These are phyloP conservation scores for Curvularia sp. DNA, from an alignment of 2,329 filamentous ascomycete species.

Conservation along the genomic window DNA sequence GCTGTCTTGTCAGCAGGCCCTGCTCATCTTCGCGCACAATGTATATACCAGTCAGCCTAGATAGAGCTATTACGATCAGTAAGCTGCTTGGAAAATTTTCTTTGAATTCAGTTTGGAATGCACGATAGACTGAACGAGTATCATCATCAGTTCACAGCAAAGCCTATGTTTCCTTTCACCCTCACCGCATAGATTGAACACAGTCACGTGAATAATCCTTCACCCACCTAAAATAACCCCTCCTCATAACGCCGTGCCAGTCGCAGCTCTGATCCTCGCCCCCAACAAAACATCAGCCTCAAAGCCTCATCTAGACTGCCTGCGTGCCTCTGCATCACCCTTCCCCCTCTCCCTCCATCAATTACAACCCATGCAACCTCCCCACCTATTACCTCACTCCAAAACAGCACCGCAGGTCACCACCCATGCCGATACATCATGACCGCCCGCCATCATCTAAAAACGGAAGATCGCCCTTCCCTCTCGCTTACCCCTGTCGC, in stretches of 20 bases:
- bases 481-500: constrained; percentile 2
- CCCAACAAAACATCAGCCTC: not conserved
- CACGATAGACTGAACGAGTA: not conserved
- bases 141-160: not conserved
- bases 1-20: not conserved
- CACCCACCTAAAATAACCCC: not conserved
- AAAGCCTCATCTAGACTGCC: not conserved
- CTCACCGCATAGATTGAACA: not conserved
- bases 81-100: not conserved
- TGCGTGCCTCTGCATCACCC: not conserved
- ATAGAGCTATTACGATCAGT: not conserved
- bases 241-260: not conserved
- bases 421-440: not conserved
- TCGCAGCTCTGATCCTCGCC: not conserved
- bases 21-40: not conserved
- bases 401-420: not conserved
- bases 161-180: not conserved
- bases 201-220: not conserved
- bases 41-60: not conserved
- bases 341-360: not conserved
- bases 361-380: constrained; percentile 1
- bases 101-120: too few relatives aligned
- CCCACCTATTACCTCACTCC: constrained; percentile 1
- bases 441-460: constrained; percentile 2
- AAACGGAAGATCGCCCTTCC: constrained; percentile 5